Base-by-base conservation (phyloP, 2,329 filamentous ascomycete species). In the Grosmannia penicillata region DNA sequence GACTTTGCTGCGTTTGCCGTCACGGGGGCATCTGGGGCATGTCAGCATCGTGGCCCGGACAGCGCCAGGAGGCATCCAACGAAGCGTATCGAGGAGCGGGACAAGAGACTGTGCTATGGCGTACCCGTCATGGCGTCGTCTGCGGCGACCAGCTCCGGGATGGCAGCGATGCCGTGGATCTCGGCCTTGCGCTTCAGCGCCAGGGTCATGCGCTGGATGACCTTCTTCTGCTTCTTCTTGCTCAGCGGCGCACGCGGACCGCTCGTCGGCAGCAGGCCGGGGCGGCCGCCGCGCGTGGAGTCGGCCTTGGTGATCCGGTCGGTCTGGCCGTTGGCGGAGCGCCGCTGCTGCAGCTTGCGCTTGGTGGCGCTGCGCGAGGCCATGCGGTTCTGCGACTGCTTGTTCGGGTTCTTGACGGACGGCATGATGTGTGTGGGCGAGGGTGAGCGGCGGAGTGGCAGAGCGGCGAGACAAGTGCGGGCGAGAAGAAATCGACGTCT, bases 341-440 rank as follows among this genome's bases (percentile, higher is more conserved):
- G 52, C 56, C 68, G 62, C 49, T 61, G 61, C 42, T 56, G 53
- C 34, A 55, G 50, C 45, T 67, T 66, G 37, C 59, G 61, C 29
- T 57, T 55, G 45, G 56, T 64, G 38, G 64, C 58, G 17, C 61
- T 59, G 43, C 60, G 59, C 26, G 66, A 65, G 15, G 58, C 59
- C 28, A 66, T 55, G 13, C 68, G 64, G 60, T 71, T 72, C 50
- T 65, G 65, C 38, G 67, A 72, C 9, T 62, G 61, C 33, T 59
- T 61, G 62, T 75, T 75, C 50, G 70, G 70, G 57, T 72, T 75
- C 46, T 68, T 67, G 48, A 71, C 63, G 34, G 69, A 73, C 14
- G 65, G 62, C 68, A 72, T 73, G 17, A 39, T 53, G 29, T 2
- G 21, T 4, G 4, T 11, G 24, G n/a, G n/a, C n/a, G n/a, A n/a